Base-by-base conservation (phyloP, 768 basidiomycete genomes). In the Aureoboletus auriporus region DNA sequence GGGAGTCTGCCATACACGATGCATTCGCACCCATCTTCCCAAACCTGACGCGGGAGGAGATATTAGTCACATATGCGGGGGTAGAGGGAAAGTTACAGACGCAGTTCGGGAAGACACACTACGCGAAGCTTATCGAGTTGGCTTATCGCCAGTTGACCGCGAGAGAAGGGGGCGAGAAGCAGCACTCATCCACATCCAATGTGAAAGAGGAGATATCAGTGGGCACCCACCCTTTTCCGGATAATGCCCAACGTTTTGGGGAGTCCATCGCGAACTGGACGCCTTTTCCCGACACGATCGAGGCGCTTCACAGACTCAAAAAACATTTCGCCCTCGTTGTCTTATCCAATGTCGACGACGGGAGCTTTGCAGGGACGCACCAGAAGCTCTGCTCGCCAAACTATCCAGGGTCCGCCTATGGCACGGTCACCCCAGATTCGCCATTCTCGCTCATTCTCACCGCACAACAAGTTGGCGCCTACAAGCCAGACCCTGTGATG, bases 291-390 rank as follows among this genome's bases (percentile, higher is more conserved):
- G 88, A 89, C 64, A 84, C 82, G 8, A 64, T 71, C 49, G 63
- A 67, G 13, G 86, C 86, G 0, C 77, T 90, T 6, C 74, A 71
- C 42, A 65, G 71, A 27, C 78, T 89, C 44, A 73, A 83, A 33
- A 71, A 73, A 47, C 75, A 77, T 59, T 89, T 79, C 70, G 82
- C 81, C 47, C 80, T 89, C 50, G 74, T 82, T 50, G 83, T 88
- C 6, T 73, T 89, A 34, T 88, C 86, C 55, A 89, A 90, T 64
- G 82, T 89, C 59, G 87, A 90, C 54, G 75, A 75, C 48, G 60
- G 56, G 20, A 83, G 84, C 29, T 86, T 88, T 60, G 68, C 75
- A 4, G 67, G 74, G 53, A 88, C 85, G 0, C 81, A 82, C 40
- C 66, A 68, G 16, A 72, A 73, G 42, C 77, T 89, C 35, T 55